Percentiles rank a stretch among this genome's conserved stretches.
These are phyloP conservation scores for Gautieria morchelliformis DNA, from an alignment of 768 basidiomycete genomes.

Conservation along the genomic window DNA sequence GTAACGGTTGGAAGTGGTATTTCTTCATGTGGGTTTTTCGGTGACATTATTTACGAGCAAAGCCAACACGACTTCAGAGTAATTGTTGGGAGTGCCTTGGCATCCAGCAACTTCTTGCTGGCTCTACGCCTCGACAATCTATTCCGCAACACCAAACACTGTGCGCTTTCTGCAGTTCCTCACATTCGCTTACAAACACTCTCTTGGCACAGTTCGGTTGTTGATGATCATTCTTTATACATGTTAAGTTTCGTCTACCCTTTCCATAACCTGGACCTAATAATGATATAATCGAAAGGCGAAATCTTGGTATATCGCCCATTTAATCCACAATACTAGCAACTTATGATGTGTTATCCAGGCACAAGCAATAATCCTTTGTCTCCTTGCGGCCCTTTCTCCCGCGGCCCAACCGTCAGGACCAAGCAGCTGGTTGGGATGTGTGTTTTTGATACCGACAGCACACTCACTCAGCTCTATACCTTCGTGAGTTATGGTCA, in stretches of 20 bases:
- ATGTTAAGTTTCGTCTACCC: neutral
- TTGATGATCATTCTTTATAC: neutral
- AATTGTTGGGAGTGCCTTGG: neutral
- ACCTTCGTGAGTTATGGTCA: neutral
- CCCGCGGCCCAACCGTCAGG: neutral
- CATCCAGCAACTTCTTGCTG: neutral
- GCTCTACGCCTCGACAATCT: neutral
- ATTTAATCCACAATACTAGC: too few species aligned
- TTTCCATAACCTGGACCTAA: too few species aligned
- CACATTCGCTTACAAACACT: neutral
- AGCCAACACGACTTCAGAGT: neutral
- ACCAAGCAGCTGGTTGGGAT: neutral
- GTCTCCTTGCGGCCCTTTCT: neutral
- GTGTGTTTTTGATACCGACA: neutral
- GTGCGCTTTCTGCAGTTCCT: neutral
- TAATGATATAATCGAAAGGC: neutral
- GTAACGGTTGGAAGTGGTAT: neutral
- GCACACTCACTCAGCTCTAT: neutral
- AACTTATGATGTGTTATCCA: too few species aligned
- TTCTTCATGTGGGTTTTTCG: neutral
- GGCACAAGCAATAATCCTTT: too few species aligned
- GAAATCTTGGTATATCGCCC: neutral
- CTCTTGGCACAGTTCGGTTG: neutral
- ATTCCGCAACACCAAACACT: neutral
- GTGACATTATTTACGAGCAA: neutral